Evolutionary conservation across 768 basidiomycete genomes (phyloP).

Genomic region (Collybia nuda): DNA sequence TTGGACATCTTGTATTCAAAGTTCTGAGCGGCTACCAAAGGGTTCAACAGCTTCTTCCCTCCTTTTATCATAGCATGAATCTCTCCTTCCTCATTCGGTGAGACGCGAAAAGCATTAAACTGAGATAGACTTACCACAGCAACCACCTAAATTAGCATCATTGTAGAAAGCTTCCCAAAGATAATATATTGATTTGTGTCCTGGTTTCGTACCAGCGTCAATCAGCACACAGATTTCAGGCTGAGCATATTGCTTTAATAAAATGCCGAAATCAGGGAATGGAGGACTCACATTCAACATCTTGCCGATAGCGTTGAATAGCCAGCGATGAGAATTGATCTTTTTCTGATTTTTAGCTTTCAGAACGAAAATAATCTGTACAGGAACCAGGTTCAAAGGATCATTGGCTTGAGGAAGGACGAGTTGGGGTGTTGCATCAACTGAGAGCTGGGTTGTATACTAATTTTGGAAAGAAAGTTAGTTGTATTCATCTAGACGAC

Average conservation of each 20-base stretch:
- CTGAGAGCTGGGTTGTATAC: constrained; percentile 96
- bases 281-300: constrained; percentile 60
- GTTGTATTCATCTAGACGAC: constrained; percentile 1
- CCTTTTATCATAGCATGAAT: constrained; percentile 97
- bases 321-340: constrained; percentile 94
- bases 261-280: constrained; percentile 2
- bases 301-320: constrained; percentile 91
- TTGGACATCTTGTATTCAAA: constrained; percentile 99
- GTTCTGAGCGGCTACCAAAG: constrained; percentile 92
- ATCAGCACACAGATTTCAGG: constrained; percentile 92
- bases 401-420: constrained; percentile 89
- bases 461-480: constrained; percentile 26
- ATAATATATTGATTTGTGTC: constrained; percentile 94
- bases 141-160: constrained; percentile 75
- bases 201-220: constrained; percentile 96
- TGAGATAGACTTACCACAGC: constrained; percentile 56
- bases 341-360: constrained; percentile 97
- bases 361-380: constrained; percentile 87
- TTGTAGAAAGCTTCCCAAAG: constrained; percentile 93
- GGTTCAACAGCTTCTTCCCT: constrained; percentile 88
- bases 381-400: constrained; percentile 89
- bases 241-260: constrained; percentile 28
- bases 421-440: constrained; percentile 87
- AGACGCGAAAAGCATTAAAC: not conserved
- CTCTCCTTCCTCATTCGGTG: constrained; percentile 43